Evolutionary conservation across 2,329 filamentous ascomycete genomes (phyloP).

Genomic region (Botryotinia narcissicola): DNA sequence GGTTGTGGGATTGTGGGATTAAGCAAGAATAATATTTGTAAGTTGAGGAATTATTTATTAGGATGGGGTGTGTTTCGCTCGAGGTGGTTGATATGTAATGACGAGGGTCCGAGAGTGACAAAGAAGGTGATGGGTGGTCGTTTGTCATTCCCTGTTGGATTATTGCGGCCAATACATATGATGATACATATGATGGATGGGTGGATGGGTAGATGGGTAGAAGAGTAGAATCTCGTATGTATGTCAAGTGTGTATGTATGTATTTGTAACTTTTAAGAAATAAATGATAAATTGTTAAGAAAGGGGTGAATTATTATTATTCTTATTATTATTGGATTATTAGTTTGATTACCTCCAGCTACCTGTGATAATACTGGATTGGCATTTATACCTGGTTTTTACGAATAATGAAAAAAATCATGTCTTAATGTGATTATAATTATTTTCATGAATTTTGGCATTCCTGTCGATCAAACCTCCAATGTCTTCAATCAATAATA

Average conservation of each 20-base stretch:
- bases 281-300: background rate
- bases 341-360: background rate
- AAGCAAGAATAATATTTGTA: background rate
- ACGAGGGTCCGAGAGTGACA: constrained; percentile 16
- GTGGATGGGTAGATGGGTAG: too few relatives aligned
- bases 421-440: background rate
- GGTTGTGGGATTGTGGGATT: background rate
- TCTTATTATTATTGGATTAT: background rate
- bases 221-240: background rate
- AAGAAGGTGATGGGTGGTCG: constrained; percentile 3
- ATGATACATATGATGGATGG: too few relatives aligned
- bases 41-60: constrained; percentile 7
- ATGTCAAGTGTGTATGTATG: background rate
- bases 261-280: background rate
- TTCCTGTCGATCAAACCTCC: background rate
- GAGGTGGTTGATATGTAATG: constrained; percentile 9
- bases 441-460: background rate
- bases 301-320: background rate
- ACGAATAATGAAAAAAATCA: background rate
- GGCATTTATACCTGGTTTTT: background rate
- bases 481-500: background rate
- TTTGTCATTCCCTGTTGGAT: background rate
- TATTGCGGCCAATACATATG: background rate
- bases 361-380: background rate
- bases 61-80: constrained; percentile 4